phyloP scores from a whole-genome alignment of 805 yeast species.

The Sungouiella blattae region DNA sequence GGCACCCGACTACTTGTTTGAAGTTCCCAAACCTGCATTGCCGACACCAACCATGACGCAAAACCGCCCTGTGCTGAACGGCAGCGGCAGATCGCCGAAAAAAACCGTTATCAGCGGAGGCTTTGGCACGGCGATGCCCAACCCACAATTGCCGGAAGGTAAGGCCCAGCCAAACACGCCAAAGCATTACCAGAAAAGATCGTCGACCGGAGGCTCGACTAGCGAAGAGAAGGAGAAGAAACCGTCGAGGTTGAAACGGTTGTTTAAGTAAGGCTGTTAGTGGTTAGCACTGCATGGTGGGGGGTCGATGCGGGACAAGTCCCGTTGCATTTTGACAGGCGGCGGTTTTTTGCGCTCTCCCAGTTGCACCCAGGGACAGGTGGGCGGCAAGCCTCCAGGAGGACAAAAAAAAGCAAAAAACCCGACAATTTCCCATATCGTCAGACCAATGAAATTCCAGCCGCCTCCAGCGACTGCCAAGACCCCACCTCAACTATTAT shows the following conservation, averaged over 20 bases:
- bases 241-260: slow-evolving; percentile 15
- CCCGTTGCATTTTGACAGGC: no score
- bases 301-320: no score
- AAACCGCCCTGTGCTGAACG: background rate
- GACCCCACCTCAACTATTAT: no score
- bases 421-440: no score
- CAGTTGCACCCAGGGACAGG: no score
- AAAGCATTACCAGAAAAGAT: slow-evolving; percentile 11
- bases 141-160: slow-evolving; percentile 7
- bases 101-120: background rate
- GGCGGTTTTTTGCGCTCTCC: no score
- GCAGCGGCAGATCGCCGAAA: background rate
- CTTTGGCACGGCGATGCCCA: slow-evolving; percentile 2
- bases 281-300: no score
- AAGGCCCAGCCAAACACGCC: slow-evolving; percentile 6
- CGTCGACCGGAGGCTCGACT: slow-evolving; percentile 10
- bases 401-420: no score
- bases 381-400: no score
- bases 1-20: slow-evolving; percentile 16
- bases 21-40: slow-evolving; percentile 10
- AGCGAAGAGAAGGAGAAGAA: slow-evolving; percentile 15
- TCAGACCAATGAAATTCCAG: no score
- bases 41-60: background rate
- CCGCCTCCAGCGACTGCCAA: no score
- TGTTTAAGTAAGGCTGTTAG: slow-evolving; percentile 17